Evolutionary conservation across 2,329 filamentous ascomycete species (phyloP).

Genomic region (Fusarium sp.): DNA sequence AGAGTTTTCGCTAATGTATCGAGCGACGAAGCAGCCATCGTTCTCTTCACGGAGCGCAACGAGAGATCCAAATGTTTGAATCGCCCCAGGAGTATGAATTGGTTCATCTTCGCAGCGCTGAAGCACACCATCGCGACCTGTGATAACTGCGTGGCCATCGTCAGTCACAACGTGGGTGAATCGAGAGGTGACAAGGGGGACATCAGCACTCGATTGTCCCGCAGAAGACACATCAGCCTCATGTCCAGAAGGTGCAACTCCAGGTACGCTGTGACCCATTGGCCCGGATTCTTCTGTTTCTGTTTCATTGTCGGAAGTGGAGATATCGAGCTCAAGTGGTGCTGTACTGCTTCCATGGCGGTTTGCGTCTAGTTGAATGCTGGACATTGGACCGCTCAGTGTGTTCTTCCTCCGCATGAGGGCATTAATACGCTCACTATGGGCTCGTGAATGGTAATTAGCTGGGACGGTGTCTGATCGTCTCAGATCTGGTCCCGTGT

Average conservation of each 20-base stretch:
- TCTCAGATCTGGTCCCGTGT: constrained; percentile 42
- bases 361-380: constrained; percentile 56
- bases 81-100: constrained; percentile 84
- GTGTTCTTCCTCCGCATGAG: constrained; percentile 47
- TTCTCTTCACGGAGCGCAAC: constrained; percentile 76
- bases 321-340: constrained; percentile 48
- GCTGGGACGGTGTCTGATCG: constrained; percentile 41
- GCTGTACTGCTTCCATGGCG: constrained; percentile 47
- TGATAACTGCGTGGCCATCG: constrained; percentile 84
- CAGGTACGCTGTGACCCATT: background rate
- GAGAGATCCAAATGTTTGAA: constrained; percentile 83
- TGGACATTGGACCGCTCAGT: constrained; percentile 53
- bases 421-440: constrained; percentile 33
- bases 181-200: constrained; percentile 70
- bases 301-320: constrained; percentile 45
- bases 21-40: constrained; percentile 74
- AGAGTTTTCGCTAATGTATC: constrained; percentile 85
- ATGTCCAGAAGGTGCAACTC: background rate
- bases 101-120: constrained; percentile 91
- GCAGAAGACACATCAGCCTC: constrained; percentile 32
- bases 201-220: constrained; percentile 43
- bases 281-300: constrained; percentile 45
- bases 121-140: constrained; percentile 76
- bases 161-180: constrained; percentile 82
- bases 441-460: constrained; percentile 30